Evolutionary conservation across 179 eudicot species (phyloP).

Genomic region (Actinidia arguta): DNA sequence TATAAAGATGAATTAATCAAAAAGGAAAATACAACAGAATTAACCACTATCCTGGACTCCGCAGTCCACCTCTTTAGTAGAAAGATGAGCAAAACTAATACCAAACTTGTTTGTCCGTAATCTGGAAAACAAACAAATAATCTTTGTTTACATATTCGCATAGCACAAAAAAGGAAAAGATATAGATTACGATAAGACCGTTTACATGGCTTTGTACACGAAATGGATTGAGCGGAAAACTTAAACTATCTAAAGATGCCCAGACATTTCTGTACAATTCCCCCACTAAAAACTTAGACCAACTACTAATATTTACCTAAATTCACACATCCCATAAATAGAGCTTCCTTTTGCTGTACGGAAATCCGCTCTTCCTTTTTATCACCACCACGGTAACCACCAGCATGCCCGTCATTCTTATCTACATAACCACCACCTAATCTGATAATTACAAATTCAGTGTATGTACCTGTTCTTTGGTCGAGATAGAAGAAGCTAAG

Average conservation of each 20-base stretch:
- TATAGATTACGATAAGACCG: background rate
- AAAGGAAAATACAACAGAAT: no score
- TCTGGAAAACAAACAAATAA: background rate
- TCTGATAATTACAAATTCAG: constrained; percentile 55
- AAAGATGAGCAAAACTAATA: no score
- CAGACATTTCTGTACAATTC: background rate
- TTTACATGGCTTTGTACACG: background rate
- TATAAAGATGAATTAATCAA: no score
- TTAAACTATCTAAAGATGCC: background rate
- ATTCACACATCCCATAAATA: constrained; percentile 2
- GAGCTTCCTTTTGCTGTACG: constrained; percentile 17
- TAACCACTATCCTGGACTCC: no score
- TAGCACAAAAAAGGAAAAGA: background rate
- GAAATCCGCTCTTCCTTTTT: constrained; percentile 7
- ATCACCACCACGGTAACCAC: background rate
- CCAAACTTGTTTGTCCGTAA: background rate
- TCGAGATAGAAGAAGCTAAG: constrained; percentile 36
- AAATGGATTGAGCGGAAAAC: background rate
- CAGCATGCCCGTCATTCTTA: constrained; percentile 20
- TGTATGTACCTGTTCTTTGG: constrained; percentile 26
- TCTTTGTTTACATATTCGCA: background rate
- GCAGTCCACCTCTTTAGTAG: no score
- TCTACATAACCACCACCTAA: constrained; percentile 40
- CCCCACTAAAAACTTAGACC: background rate
- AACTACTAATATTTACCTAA: constrained; percentile 1